phyloP scores from a whole-genome alignment of 179 eudicot genomes.

The Pouteria campechiana region DNA sequence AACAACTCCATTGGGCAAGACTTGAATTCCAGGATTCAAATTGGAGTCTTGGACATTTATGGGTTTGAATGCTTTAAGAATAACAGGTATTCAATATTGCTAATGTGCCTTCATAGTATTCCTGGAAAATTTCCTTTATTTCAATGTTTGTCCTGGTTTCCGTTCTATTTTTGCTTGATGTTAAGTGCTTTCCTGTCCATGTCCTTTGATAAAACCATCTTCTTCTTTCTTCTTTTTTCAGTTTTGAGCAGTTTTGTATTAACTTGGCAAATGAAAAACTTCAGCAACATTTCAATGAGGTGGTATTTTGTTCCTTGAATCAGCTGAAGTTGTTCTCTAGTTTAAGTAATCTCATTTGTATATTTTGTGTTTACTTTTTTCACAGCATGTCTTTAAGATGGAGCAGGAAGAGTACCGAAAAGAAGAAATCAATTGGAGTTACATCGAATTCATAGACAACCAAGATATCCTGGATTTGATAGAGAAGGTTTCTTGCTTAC shows the following conservation, averaged over 20 bases:
- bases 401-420: constrained; percentile 95
- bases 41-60: constrained; percentile 92
- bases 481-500: constrained; percentile 58
- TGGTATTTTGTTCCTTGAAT: constrained; percentile 4
- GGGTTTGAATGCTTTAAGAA: constrained; percentile 94
- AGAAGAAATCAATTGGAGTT: constrained; percentile 96
- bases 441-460: constrained; percentile 90
- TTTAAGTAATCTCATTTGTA: not conserved
- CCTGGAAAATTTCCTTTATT: not conserved
- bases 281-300: constrained; percentile 99
- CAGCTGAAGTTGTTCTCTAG: not conserved
- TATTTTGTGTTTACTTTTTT: constrained; percentile 4
- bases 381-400: constrained; percentile 98
- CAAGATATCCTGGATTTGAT: constrained; percentile 94
- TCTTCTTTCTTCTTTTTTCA: constrained; percentile 22
- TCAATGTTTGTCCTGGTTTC: no score
- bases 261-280: constrained; percentile 97
- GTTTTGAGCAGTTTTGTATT: constrained; percentile 97
- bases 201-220: no score
- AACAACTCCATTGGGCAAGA: constrained; percentile 95
- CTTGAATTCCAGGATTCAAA: constrained; percentile 48
- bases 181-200: no score
- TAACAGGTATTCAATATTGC: constrained; percentile 55
- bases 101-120: not conserved
- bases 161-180: no score